Percentiles rank a stretch among this genome's conserved stretches.
Evolutionary conservation across 371 early-diverging fungal species (phyloP).

Genomic region (Mortierella sp.): DNA sequence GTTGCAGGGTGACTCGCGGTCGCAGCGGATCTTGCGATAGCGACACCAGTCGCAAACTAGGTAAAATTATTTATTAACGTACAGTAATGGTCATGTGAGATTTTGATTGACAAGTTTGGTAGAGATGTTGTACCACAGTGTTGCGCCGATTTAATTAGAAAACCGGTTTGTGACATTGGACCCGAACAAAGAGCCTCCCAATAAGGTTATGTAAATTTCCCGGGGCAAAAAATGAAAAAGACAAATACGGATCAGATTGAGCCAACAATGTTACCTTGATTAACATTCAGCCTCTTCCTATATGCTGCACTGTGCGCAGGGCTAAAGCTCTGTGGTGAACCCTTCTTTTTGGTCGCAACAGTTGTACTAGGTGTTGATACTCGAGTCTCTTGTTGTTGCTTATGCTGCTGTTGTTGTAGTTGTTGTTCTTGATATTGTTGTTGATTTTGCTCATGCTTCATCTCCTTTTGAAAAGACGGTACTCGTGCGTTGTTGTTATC

Average conservation of each 20-base stretch:
- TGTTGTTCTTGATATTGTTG: conserved; percentile 6
- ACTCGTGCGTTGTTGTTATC: neutral
- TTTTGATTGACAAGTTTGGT: neutral
- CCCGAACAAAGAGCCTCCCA: neutral
- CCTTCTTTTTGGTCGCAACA: conserved; percentile 28
- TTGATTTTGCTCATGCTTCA: neutral
- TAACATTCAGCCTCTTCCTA: conserved; percentile 53
- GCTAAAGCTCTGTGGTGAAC: conserved; percentile 20
- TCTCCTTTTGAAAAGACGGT: neutral
- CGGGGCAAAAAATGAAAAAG: neutral
- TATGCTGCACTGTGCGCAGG: conserved; percentile 50
- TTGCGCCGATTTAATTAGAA: neutral
- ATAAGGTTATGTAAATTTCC: conserved; percentile 15
- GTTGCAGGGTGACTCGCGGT: conserved; percentile 55
- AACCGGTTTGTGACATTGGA: neutral
- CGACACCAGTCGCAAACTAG: conserved; percentile 57
- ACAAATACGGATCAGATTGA: neutral
- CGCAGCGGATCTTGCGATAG: conserved; percentile 55
- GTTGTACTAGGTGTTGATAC: neutral
- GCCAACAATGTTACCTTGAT: conserved; percentile 40
- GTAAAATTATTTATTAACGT: neutral
- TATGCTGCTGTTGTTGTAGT: conserved; percentile 1
- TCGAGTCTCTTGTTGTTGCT: neutral
- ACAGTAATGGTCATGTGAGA: neutral
- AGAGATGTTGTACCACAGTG: neutral